phyloP scores from a whole-genome alignment of 2,329 filamentous ascomycete species.

The Scytalidium sp. region DNA sequence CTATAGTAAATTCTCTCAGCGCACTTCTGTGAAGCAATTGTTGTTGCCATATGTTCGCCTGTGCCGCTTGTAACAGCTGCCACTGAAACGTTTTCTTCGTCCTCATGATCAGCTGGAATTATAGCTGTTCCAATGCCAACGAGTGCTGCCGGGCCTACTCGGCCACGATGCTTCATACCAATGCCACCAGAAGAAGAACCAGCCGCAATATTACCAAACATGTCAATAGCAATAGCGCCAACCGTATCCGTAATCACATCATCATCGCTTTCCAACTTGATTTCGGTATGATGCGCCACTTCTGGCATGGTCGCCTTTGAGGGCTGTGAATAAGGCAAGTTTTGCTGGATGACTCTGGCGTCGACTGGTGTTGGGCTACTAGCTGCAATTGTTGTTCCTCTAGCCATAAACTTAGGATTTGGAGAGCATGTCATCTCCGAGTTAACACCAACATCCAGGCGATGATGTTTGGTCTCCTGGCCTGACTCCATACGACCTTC shows the following conservation, averaged over 20 bases:
- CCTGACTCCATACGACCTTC: not conserved
- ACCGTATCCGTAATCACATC: conserved; percentile 86
- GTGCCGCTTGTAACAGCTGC: conserved; percentile 91
- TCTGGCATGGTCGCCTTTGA: conserved; percentile 2
- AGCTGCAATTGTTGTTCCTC: no score
- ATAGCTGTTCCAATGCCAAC: conserved; percentile 90
- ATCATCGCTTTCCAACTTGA: conserved; percentile 31
- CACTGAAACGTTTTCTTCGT: conserved; percentile 67
- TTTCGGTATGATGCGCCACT: not conserved
- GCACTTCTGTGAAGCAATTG: conserved; percentile 83
- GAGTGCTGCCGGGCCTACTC: conserved; percentile 87
- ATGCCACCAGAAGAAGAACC: conserved; percentile 96
- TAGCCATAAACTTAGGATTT: no score
- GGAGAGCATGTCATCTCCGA: no score
- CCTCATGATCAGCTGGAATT: conserved; percentile 70
- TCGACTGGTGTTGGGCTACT: no score
- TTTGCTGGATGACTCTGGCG: no score
- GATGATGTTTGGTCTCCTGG: not conserved
- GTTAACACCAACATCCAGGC: no score
- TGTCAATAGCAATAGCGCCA: conserved; percentile 90
- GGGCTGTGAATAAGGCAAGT: conserved; percentile 6
- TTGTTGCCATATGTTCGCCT: conserved; percentile 96
- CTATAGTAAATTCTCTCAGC: conserved; percentile 79
- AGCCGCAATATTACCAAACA: conserved; percentile 82
- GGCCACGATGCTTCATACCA: conserved; percentile 94